phyloP scores from a whole-genome alignment of 1,139 yeast genomes.

The Zygosaccharomyces sapae region DNA sequence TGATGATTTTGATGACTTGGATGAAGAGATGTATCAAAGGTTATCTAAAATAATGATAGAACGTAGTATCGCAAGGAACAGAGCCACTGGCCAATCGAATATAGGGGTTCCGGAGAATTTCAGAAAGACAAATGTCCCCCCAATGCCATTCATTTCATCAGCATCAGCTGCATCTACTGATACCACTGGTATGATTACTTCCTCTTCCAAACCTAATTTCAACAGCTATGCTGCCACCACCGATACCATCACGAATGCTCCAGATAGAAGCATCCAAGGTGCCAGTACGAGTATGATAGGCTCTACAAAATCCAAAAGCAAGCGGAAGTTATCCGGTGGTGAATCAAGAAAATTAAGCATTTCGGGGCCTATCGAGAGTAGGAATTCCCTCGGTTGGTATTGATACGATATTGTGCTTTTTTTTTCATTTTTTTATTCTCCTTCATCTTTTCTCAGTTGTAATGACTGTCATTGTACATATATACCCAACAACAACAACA shows the following conservation, averaged over 20 bases:
- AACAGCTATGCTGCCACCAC: too few species aligned
- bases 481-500: background rate
- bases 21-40: slow-evolving; percentile 32
- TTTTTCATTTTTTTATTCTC: background rate
- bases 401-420: background rate
- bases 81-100: background rate
- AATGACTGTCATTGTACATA: background rate
- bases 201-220: too few species aligned
- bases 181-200: background rate
- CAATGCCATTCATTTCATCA: background rate
- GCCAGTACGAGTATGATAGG: background rate
- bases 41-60: slow-evolving; percentile 15
- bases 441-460: background rate
- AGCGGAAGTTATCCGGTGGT: slow-evolving; percentile 2
- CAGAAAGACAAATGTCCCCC: background rate
- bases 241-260: background rate
- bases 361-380: slow-evolving; percentile 11
- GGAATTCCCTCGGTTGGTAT: slow-evolving; percentile 13
- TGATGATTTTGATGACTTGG: slow-evolving; percentile 33
- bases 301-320: background rate
- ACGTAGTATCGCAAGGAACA: slow-evolving; percentile 3
- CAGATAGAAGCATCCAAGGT: background rate
- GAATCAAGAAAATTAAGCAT: slow-evolving; percentile 9
- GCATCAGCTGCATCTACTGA: background rate
- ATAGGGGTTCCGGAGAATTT: background rate